These are phyloP conservation scores for Funneliformis caledonium DNA, from an alignment of 371 early-diverging fungal genomes.

Conservation along the genomic window DNA sequence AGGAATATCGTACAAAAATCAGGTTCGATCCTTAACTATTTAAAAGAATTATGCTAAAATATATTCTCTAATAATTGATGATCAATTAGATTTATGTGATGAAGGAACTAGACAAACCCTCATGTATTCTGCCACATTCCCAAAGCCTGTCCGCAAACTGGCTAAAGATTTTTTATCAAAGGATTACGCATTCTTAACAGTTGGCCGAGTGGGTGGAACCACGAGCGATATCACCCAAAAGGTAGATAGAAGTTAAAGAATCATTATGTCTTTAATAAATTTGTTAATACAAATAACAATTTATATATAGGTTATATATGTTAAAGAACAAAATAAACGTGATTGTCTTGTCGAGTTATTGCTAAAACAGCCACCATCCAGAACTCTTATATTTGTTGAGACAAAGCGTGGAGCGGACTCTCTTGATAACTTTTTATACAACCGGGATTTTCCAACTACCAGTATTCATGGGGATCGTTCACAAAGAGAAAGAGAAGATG, in stretches of 20 bases:
- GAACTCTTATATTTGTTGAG: constrained; percentile 79
- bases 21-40: background rate
- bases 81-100: constrained; percentile 49
- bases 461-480: constrained; percentile 79
- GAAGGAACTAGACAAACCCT: constrained; percentile 76
- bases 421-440: constrained; percentile 74
- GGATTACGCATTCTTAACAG: constrained; percentile 15
- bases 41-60: background rate
- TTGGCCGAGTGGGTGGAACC: constrained; percentile 39
- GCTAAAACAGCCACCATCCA: constrained; percentile 34
- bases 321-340: constrained; percentile 31
- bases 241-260: too few species aligned
- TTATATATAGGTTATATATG: constrained; percentile 25
- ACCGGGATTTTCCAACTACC: constrained; percentile 67
- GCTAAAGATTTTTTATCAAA: constrained; percentile 75
- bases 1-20: constrained; percentile 37
- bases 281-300: background rate
- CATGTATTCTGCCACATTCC: constrained; percentile 87
- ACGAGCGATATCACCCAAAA: constrained; percentile 41
- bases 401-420: constrained; percentile 83
- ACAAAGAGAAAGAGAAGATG: constrained; percentile 82
- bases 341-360: constrained; percentile 33
- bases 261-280: too few species aligned
- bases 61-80: constrained; percentile 41
- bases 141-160: constrained; percentile 78